Base-by-base conservation (phyloP, 768 basidiomycete species). In the Termitomyces sp. region DNA sequence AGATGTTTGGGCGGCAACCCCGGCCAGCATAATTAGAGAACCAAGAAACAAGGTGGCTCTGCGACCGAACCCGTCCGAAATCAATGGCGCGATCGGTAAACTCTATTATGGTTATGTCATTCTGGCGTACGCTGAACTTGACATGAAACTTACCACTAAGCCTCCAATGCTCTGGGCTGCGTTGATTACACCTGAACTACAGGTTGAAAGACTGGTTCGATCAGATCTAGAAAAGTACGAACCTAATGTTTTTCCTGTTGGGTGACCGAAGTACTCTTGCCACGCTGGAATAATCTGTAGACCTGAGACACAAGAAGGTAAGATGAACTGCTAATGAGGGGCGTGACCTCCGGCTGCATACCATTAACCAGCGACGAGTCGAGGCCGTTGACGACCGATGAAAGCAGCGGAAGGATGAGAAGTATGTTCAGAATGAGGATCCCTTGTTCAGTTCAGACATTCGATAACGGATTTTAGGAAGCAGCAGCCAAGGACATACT, bases 241-340 rank as follows among this genome's bases (percentile, higher is more conserved):
- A 82, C 85, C 86, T 53, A 87, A 65, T 16, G 69, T 73, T 63
- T 74, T 78, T 3, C 83, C 82, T 42, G 73, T 62, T 3, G 88
- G 88, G 57, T 78, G 49, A 47, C 77, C 55, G 64, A 86, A 88
- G 64, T 76, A 83, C 0, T 73, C 58, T 64, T 83, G 78, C 86
- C 87, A 89, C 36, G 79, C 80, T 13, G 83, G 83, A 26, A 89
- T 71, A 58, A 88, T 84, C 68, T 88, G 87, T 30, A 90, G 74
- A 57, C 87, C 88, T 87, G 42, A 20, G 27, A 53, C 33, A 2
- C 27, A 30, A 48, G 57, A 43, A 57, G 61, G 56, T 72, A 45
- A 54, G 54, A 43, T 47, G 30, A 52, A 24, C 27, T 40, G 54
- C 52, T 24, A 46, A 37, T 37, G 27, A 26, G 9, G 24, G 27